Base-by-base conservation (phyloP, 192 early-diverging fungal species). In the Coemansia sp. region DNA sequence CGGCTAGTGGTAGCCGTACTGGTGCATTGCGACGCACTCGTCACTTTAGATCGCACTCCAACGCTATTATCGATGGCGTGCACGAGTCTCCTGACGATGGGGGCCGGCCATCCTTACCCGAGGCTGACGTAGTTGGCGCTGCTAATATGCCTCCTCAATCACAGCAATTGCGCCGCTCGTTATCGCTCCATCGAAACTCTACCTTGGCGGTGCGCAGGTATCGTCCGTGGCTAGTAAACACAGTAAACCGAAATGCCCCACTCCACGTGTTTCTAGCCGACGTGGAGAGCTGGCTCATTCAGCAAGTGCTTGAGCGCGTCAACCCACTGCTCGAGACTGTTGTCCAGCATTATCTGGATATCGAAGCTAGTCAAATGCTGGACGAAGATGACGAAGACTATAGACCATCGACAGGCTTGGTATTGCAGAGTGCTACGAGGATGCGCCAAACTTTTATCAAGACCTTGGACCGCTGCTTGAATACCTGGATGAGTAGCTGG, bases 221-320 rank as follows among this genome's bases (percentile, higher is more conserved):
- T 62, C 67, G 74, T 2, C 80, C 80, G n/a, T 82, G 80, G 80
- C 71, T 82, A 3, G 59, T 82, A 13, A 53, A 63, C 8, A 65
- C 68, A 11, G 75, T 82, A 6, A 82, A 74, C 66, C 68, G 80
- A 32, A 77, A 67, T 42, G 68, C 80, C 13, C 75, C 80, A 23
- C 49, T 82, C 10, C 80, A 82, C n/a, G 80, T 82, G 68, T 78
- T 78, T 64, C 53, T 84, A 26, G 76, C 81, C 1, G 76, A 78
- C 5, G 69, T 72, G 4, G 81, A 84, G 67, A 78, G 73, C 73
- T 84, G 81, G 81, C 67, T 84, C 53, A 84, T 84, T 11, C 76
- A 84, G 64, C 81, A 84, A 70, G 46, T 84, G 0, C 63, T 84
- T 2, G 75, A 77, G 53, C 72, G 76, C 17, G 64, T 78, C 46